These are phyloP conservation scores for Begonia loranthoides DNA, from an alignment of 306 rosid species.

Conservation along the genomic window DNA sequence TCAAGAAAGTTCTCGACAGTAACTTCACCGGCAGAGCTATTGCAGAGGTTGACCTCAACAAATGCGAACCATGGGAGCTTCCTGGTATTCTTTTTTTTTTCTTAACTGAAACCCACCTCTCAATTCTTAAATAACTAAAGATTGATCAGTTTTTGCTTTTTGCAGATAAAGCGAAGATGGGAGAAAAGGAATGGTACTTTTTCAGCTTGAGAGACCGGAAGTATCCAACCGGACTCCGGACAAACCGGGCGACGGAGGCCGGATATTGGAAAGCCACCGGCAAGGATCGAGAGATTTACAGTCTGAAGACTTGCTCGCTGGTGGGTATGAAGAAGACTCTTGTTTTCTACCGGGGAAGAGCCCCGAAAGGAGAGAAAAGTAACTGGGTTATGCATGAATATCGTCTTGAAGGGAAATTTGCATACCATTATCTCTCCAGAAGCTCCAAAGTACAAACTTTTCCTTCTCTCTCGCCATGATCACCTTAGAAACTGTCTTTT, in stretches of 20 bases:
- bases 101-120: background rate
- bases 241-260: conserved; percentile 89
- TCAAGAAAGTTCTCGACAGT: conserved; percentile 71
- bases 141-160: too few relatives aligned
- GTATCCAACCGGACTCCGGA: conserved; percentile 43
- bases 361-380: conserved; percentile 78
- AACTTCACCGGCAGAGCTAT: conserved; percentile 73
- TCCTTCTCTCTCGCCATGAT: too few relatives aligned
- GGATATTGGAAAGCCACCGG: conserved; percentile 99
- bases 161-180: conserved; percentile 89
- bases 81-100: conserved; percentile 37
- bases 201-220: conserved; percentile 80
- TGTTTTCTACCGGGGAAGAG: conserved; percentile 84
- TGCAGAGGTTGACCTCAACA: conserved; percentile 93
- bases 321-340: conserved; percentile 98
- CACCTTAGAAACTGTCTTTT: too few relatives aligned
- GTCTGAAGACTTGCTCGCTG: conserved; percentile 39
- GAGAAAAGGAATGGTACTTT: conserved; percentile 97
- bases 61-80: conserved; percentile 96
- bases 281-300: conserved; percentile 79
- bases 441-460: conserved; percentile 40
- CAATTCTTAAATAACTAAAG: too few relatives aligned
- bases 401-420: conserved; percentile 91
- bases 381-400: too few relatives aligned
- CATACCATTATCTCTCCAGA: conserved; percentile 70